phyloP scores from a whole-genome alignment of 208 protist genomes.

The Leishmania martiniquensis region DNA sequence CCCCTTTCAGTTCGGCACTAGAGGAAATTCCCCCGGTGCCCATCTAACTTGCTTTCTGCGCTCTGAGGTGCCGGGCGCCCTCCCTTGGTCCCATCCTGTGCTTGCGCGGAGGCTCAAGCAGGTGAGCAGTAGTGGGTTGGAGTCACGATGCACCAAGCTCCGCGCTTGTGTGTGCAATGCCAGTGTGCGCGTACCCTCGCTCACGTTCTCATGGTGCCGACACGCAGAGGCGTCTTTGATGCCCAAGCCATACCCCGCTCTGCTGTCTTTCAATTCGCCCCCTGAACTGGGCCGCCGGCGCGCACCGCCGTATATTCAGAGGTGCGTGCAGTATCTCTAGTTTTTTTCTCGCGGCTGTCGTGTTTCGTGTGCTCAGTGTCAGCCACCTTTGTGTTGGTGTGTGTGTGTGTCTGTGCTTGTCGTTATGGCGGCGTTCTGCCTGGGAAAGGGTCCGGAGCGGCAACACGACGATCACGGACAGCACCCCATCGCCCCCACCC shows the following conservation, averaged over 20 bases:
- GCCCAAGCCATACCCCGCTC: too few species aligned
- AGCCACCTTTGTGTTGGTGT: background rate
- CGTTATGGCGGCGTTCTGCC: background rate
- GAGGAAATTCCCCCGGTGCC: background rate
- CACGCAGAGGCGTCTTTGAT: too few species aligned
- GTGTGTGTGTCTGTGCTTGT: background rate
- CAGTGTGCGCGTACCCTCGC: background rate
- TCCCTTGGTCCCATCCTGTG: background rate
- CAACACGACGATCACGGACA: too few species aligned
- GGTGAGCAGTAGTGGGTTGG: background rate
- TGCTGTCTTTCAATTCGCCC: too few species aligned
- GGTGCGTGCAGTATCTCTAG: too few species aligned
- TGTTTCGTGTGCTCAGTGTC: too few species aligned
- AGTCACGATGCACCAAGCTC: background rate
- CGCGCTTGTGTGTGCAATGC: background rate
- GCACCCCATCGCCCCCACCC: too few species aligned
- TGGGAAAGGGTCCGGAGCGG: too few species aligned
- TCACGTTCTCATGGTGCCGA: background rate
- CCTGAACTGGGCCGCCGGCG: too few species aligned
- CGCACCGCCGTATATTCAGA: too few species aligned
- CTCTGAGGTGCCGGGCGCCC: background rate
- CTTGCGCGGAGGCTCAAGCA: background rate
- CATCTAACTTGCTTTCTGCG: background rate
- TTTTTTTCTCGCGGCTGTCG: too few species aligned
- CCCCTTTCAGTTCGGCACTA: background rate